These are phyloP conservation scores for Begonia loranthoides DNA, from an alignment of 306 rosid species.

Conservation along the genomic window DNA sequence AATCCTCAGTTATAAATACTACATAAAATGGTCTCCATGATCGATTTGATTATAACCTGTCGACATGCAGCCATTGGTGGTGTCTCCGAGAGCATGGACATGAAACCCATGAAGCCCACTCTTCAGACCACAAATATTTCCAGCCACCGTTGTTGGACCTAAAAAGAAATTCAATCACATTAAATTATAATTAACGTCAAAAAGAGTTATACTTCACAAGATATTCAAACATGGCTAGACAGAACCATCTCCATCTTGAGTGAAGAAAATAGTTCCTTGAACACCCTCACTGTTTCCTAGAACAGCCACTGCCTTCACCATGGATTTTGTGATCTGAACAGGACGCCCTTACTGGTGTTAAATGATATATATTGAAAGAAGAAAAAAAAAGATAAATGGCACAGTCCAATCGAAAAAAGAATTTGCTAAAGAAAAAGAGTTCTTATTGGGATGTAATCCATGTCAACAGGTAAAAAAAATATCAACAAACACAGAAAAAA, in stretches of 20 bases:
- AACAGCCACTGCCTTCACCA: conserved; percentile 92
- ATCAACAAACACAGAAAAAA: no score
- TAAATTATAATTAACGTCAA: no score
- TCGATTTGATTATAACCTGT: conserved; percentile 33
- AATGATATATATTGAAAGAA: no score
- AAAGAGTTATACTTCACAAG: conserved; percentile 1
- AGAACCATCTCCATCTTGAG: conserved; percentile 78
- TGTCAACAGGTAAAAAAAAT: no score
- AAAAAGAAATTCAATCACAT: not conserved
- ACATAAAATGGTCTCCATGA: no score
- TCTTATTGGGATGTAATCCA: no score
- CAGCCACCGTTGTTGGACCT: conserved; percentile 27
- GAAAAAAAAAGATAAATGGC: no score
- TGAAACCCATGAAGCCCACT: conserved; percentile 93
- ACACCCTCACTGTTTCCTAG: conserved; percentile 60
- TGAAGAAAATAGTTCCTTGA: conserved; percentile 46
- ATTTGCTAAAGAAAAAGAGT: no score
- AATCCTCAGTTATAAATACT: no score
- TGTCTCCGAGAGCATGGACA: conserved; percentile 88
- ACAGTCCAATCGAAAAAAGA: no score
- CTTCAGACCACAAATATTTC: conserved; percentile 60
- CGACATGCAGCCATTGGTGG: conserved; percentile 94
- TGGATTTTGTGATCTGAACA: conserved; percentile 65
- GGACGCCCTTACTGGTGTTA: not conserved
- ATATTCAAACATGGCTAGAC: not conserved